Conservation (phyloP, 768 basidiomycete species). For the Tulasnella sp. region DNA sequence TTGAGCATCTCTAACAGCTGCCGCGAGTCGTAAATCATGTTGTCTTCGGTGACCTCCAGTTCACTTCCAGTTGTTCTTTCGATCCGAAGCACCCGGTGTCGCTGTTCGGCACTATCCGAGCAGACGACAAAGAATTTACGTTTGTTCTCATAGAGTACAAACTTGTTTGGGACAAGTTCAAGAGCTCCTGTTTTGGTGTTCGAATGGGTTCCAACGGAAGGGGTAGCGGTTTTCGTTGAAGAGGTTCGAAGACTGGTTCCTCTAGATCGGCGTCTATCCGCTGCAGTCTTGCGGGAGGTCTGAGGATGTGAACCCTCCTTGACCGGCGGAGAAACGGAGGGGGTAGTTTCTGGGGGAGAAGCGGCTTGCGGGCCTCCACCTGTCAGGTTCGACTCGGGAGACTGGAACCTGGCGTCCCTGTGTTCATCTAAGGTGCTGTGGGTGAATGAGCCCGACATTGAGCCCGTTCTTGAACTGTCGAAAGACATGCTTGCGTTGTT, state of each 20-base stretch:
- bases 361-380: not conserved
- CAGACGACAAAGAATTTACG: constrained; percentile 87
- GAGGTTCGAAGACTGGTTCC: not conserved
- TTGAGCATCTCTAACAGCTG: constrained; percentile 87
- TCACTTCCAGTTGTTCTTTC: constrained; percentile 76
- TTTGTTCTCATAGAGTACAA: constrained; percentile 88
- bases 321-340: not conserved
- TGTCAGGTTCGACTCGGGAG: not conserved
- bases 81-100: constrained; percentile 88
- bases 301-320: not conserved
- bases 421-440: not conserved
- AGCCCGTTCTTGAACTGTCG: not conserved
- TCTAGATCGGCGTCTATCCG: not conserved
- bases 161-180: constrained; percentile 49
- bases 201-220: not conserved
- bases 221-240: not conserved
- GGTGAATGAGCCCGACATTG: not conserved
- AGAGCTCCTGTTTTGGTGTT: not conserved
- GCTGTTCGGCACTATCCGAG: constrained; percentile 78
- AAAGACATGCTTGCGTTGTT: not conserved
- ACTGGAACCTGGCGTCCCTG: not conserved
- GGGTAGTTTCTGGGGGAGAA: not conserved
- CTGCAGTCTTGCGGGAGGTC: not conserved
- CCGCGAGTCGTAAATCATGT: constrained; percentile 76
- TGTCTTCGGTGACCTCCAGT: constrained; percentile 75